phyloP scores from a whole-genome alignment of 129 eudicot genomes.

The Tagetes erecta region DNA sequence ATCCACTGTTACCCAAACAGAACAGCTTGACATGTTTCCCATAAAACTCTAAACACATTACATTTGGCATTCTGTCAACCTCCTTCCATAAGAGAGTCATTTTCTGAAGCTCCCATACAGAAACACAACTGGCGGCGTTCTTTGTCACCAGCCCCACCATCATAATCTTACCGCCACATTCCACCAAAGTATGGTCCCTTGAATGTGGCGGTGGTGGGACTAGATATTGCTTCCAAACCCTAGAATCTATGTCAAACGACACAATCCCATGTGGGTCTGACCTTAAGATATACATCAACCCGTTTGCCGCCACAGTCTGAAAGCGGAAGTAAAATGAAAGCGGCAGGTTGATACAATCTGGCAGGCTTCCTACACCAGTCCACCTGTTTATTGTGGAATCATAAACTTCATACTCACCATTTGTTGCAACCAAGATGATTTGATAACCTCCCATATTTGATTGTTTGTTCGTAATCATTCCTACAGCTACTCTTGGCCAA shows the following conservation, averaged over 20 bases:
- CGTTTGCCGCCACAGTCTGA: slow-evolving; percentile 49
- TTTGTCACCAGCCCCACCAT: slow-evolving; percentile 78
- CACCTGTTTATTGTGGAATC: slow-evolving; percentile 57
- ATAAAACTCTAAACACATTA: slow-evolving; percentile 91
- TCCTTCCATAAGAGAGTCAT: slow-evolving; percentile 98
- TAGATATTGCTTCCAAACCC: slow-evolving; percentile 62
- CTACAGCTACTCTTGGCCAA: slow-evolving; percentile 81
- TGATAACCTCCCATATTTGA: slow-evolving; percentile 43
- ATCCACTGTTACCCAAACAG: slow-evolving; percentile 82
- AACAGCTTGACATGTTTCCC: slow-evolving; percentile 89
- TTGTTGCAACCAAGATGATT: slow-evolving; percentile 70
- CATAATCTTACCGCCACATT: slow-evolving; percentile 63
- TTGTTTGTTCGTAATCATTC: slow-evolving; percentile 52
- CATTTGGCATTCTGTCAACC: slow-evolving; percentile 99
- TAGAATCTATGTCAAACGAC: slow-evolving; percentile 47
- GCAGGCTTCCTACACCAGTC: slow-evolving; percentile 58
- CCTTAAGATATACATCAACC: slow-evolving; percentile 61
- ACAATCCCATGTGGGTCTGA: slow-evolving; percentile 78
- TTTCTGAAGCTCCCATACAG: slow-evolving; percentile 95
- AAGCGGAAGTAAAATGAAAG: slow-evolving; percentile 58
- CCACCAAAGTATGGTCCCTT: slow-evolving; percentile 66
- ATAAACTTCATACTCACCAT: slow-evolving; percentile 79
- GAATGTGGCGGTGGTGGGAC: slow-evolving; percentile 65
- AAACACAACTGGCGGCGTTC: slow-evolving; percentile 77
- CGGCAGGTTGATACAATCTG: slow-evolving; percentile 59